Evolutionary conservation across 441 rosid genomes (phyloP), one percentile per base, ranked within the genome.

Genomic region (Pelargonium exstipulatum): DNA sequence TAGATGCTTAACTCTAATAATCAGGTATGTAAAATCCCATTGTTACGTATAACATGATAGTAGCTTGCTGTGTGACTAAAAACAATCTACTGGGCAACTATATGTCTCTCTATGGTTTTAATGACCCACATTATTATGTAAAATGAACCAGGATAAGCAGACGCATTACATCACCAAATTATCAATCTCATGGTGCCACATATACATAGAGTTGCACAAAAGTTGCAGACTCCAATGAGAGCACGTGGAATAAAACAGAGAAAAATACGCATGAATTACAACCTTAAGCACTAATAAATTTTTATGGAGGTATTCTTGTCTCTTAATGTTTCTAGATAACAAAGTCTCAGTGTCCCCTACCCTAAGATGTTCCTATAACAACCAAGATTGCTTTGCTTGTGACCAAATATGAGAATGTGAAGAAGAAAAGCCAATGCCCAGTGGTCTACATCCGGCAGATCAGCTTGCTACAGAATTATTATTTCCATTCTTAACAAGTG

Each of bases 161-260:
- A 48, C 12, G 17, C n/a, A 49, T 53, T n/a, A 5, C 60, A 53
- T n/a, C 18, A 49, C 5, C 6, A 49, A n/a, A 49, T 14, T 53
- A 14, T 20, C 60, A 53, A 53, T 53, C 60, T 43, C 49, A 43
- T 43, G 49, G 3, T 53, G 20, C 60, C 60, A 53, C 60, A 53
- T 16, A 53, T 53, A 5, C 60, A 24, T 24, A 2, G 29, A 24
- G 60, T 53, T 53, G 60, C 60, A 16, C 20, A 16, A 16, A 43
- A n/a, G 20, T 53, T 49, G 7, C 60, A 53, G 60, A 22, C 60
- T 53, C 22, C 7, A 17, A 53, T 16, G 60, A 10, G n/a, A 43
- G 13, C 12, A 7, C 13, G 49, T 43, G 49, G 12, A 2, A 12
- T 48, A 48, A 48, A 48, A 48, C 55, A 48, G n/a, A 53, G 29